Percentiles rank a stretch among this genome's conserved stretches.
These are phyloP conservation scores for Acanthamoeba healyi DNA, from an alignment of 208 protist species.

Conservation along the genomic window DNA sequence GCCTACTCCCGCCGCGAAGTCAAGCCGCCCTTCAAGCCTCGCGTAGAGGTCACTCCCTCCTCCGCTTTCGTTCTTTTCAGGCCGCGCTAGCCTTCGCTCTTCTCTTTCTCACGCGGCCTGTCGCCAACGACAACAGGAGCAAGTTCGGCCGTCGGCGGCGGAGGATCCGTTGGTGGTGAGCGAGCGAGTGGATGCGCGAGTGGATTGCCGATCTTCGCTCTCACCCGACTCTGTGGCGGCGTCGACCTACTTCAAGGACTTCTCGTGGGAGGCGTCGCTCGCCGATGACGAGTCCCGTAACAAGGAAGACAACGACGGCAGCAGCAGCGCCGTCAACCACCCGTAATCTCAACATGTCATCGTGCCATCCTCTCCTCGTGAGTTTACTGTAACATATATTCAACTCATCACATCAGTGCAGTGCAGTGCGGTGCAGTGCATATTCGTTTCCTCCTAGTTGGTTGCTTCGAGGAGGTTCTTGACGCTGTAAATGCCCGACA, in stretches of 20 bases:
- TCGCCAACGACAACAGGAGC: no score
- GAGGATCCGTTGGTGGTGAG: conserved; percentile 59
- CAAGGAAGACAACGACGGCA: conserved; percentile 6
- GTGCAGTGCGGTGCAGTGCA: no score
- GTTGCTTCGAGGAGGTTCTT: not conserved
- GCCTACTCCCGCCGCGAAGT: conserved; percentile 17
- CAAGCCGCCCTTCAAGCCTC: conserved; percentile 68
- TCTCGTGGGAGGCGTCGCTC: conserved; percentile 49
- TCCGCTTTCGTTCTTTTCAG: not conserved
- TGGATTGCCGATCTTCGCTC: not conserved
- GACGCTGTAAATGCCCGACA: conserved; percentile 60
- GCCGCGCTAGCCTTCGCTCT: not conserved
- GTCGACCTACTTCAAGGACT: conserved; percentile 70
- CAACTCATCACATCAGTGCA: not conserved
- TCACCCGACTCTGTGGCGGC: conserved; percentile 50
- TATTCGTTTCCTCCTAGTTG: not conserved
- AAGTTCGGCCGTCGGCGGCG: not conserved
- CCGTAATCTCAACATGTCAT: not conserved
- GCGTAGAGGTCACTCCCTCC: not conserved
- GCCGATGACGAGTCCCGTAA: not conserved
- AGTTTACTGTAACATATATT: not conserved
- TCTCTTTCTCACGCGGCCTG: not conserved
- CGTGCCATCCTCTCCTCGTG: not conserved
- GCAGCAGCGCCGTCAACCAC: not conserved
- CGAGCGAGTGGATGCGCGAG: not conserved